phyloP scores from a whole-genome alignment of 2,329 filamentous ascomycete species.

The Aspergillus proliferans region DNA sequence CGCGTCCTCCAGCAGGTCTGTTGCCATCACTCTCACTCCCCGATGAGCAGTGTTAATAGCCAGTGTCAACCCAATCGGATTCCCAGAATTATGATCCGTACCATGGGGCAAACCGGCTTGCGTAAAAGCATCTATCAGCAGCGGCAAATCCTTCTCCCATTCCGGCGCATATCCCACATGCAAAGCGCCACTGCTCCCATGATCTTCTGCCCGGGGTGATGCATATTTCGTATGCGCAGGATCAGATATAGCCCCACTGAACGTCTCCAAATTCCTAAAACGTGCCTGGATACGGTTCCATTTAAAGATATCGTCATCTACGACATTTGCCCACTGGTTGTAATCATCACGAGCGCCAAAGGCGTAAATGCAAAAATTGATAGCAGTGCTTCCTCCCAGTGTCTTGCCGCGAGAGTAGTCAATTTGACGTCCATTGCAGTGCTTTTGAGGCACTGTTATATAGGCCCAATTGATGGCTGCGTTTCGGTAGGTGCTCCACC shows the following conservation, averaged over 20 bases:
- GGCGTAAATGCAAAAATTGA: slow-evolving; percentile 52
- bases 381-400: slow-evolving; percentile 48
- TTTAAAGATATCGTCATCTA: slow-evolving; percentile 50
- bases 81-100: slow-evolving; percentile 52
- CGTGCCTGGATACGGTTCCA: slow-evolving; percentile 51
- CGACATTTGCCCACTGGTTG: slow-evolving; percentile 53
- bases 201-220: slow-evolving; percentile 38
- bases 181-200: slow-evolving; percentile 47
- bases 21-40: slow-evolving; percentile 47
- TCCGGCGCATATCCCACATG: slow-evolving; percentile 44
- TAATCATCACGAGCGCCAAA: slow-evolving; percentile 56
- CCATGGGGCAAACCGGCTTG: slow-evolving; percentile 47
- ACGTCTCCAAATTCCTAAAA: slow-evolving; percentile 51
- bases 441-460: slow-evolving; percentile 43
- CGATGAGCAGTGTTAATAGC: slow-evolving; percentile 46
- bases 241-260: slow-evolving; percentile 38
- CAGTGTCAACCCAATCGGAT: slow-evolving; percentile 52
- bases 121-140: slow-evolving; percentile 44
- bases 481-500: slow-evolving; percentile 49
- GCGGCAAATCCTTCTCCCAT: slow-evolving; percentile 46
- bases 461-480: slow-evolving; percentile 50
- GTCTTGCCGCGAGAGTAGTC: slow-evolving; percentile 48
- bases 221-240: slow-evolving; percentile 43
- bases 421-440: slow-evolving; percentile 40
- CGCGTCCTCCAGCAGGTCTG: slow-evolving; percentile 41